Percentiles rank a stretch among this genome's conserved stretches.
These are phyloP conservation scores for Mortierella claussenii DNA, from an alignment of 192 early-diverging fungal species.

Conservation along the genomic window DNA sequence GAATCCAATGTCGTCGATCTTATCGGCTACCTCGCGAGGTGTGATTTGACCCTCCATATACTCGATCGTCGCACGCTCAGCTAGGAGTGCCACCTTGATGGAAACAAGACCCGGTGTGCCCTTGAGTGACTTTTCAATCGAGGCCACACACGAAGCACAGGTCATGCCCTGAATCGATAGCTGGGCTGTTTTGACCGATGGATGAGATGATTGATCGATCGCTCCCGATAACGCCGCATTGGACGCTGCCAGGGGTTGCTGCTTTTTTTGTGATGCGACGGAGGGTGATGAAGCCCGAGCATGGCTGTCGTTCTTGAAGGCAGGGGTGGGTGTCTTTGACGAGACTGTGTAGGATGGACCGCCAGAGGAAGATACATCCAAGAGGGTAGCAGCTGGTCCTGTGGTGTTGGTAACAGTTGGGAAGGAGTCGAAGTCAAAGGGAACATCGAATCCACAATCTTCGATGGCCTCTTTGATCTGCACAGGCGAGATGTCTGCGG, in stretches of 20 bases:
- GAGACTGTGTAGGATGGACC: not conserved
- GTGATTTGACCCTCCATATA: constrained; percentile 64
- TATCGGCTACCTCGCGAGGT: constrained; percentile 63
- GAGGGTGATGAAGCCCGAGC: not conserved
- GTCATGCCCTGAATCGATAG: constrained; percentile 94
- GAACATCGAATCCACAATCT: constrained; percentile 77
- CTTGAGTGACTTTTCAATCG: constrained; percentile 79
- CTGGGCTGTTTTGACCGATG: constrained; percentile 41
- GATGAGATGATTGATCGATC: constrained; percentile 27
- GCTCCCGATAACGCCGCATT: constrained; percentile 25
- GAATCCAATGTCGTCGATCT: constrained; percentile 81
- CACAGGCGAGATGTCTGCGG: constrained; percentile 21
- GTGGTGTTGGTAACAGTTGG: not conserved
- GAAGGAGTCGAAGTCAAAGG: constrained; percentile 23
- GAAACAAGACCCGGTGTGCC: constrained; percentile 69
- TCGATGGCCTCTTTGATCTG: constrained; percentile 70
- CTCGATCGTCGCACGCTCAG: constrained; percentile 81
- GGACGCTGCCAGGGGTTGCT: constrained; percentile 1
- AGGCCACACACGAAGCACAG: constrained; percentile 91
- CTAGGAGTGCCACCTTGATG: constrained; percentile 86
- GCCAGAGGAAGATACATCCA: no score
- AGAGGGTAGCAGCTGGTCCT: not conserved
- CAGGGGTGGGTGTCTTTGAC: constrained; percentile 14
- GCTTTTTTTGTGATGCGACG: not conserved
- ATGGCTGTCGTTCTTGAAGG: not conserved